These are phyloP conservation scores for Thuidium tamariscinum DNA, from an alignment of 225 moss, liverwort and hornwort genomes.

Conservation along the genomic window DNA sequence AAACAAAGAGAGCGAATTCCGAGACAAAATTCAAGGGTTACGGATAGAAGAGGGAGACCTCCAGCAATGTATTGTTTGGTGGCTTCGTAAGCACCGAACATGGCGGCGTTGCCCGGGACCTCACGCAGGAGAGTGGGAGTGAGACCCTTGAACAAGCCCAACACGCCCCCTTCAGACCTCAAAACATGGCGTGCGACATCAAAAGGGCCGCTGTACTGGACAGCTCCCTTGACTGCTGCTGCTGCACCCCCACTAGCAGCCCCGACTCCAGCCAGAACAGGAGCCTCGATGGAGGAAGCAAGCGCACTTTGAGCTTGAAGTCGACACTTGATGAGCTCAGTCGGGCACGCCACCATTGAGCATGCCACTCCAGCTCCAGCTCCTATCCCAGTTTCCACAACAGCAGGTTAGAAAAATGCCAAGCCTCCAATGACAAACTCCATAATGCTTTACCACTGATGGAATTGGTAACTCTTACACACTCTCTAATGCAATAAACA, in stretches of 20 bases:
- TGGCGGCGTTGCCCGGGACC: constrained; percentile 85
- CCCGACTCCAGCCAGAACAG: constrained; percentile 41
- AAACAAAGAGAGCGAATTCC: background rate
- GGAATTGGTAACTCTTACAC: background rate
- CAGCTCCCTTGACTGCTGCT: constrained; percentile 18
- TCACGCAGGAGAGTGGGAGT: constrained; percentile 88
- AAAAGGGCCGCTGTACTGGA: constrained; percentile 61
- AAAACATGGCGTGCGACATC: constrained; percentile 83
- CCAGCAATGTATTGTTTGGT: constrained; percentile 83
- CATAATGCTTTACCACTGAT: background rate
- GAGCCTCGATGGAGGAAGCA: constrained; percentile 21
- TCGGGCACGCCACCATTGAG: constrained; percentile 43
- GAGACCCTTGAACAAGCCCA: constrained; percentile 75
- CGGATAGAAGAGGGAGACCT: background rate
- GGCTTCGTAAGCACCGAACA: constrained; percentile 87
- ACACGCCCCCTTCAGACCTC: constrained; percentile 60
- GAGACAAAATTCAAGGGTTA: background rate
- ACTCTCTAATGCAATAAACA: background rate
- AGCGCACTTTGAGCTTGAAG: constrained; percentile 91
- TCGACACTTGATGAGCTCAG: constrained; percentile 51
- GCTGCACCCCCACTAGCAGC: constrained; percentile 19
- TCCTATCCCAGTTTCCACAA: constrained; percentile 4
- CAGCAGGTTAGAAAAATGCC: background rate
- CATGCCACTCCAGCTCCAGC: constrained; percentile 49
- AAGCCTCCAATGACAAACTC: background rate